phyloP scores from a whole-genome alignment of 768 basidiomycete species.

The Calocybe cyanea region DNA sequence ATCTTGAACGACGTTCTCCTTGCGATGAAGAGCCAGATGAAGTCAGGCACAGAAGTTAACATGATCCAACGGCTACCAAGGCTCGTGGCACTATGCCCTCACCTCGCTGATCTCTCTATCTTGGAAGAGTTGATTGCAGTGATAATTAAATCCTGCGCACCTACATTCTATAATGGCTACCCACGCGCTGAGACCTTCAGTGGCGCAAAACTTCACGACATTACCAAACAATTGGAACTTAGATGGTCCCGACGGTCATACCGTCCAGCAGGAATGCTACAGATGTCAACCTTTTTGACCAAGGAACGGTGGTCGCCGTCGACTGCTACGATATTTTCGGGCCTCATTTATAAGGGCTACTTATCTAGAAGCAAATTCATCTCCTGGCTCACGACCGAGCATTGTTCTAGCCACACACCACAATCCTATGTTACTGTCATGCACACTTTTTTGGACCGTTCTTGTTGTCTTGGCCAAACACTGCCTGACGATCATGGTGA shows the following conservation, averaged over 20 bases:
- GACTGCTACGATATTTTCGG: slow-evolving; percentile 39
- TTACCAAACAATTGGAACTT: slow-evolving; percentile 22
- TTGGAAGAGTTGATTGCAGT: slow-evolving; percentile 48
- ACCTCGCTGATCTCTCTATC: slow-evolving; percentile 29
- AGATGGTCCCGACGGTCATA: slow-evolving; percentile 31
- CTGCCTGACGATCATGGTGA: slow-evolving; percentile 18
- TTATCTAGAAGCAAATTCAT: slow-evolving; percentile 22
- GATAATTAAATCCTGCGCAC: slow-evolving; percentile 36
- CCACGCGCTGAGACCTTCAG: slow-evolving; percentile 3
- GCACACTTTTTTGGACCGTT: slow-evolving; percentile 43
- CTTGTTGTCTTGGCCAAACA: slow-evolving; percentile 8
- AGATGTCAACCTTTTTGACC: slow-evolving; percentile 33
- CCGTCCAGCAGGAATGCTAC: slow-evolving; percentile 17
- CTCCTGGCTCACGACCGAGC: slow-evolving; percentile 38
- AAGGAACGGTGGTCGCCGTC: slow-evolving; percentile 40
- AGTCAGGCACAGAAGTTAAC: slow-evolving; percentile 22
- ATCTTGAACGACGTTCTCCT: slow-evolving; percentile 35
- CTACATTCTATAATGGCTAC: slow-evolving; percentile 31
- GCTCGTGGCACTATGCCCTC: slow-evolving; percentile 33
- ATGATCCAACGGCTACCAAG: slow-evolving; percentile 27
- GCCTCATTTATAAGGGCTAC: slow-evolving; percentile 39
- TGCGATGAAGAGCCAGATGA: slow-evolving; percentile 22
- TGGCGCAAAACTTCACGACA: slow-evolving; percentile 15
- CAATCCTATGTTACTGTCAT: slow-evolving; percentile 36
- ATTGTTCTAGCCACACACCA: slow-evolving; percentile 18